These are phyloP conservation scores for Benincasa hispida DNA, from an alignment of 306 rosid genomes.

Conservation along the genomic window DNA sequence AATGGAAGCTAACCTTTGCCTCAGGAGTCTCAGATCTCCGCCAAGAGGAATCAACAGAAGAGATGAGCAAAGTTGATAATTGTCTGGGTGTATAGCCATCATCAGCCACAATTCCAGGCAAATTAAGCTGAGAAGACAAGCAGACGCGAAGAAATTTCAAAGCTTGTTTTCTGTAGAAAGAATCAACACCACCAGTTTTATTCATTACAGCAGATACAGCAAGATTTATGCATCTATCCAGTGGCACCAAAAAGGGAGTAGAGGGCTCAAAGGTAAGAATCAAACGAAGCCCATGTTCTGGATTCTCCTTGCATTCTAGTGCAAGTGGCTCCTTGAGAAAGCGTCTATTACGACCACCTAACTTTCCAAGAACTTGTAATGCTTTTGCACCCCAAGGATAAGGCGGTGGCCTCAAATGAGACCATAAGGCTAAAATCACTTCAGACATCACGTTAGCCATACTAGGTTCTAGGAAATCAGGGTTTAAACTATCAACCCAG, in stretches of 20 bases:
- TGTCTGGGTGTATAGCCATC: constrained; percentile 65
- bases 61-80: constrained; percentile 60
- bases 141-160: constrained; percentile 82
- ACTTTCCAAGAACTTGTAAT: constrained; percentile 93
- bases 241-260: constrained; percentile 93
- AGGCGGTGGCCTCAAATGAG: constrained; percentile 84
- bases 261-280: constrained; percentile 99
- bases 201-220: constrained; percentile 82
- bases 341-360: constrained; percentile 97
- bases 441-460: constrained; percentile 95
- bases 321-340: constrained; percentile 93
- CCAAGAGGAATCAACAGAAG: constrained; percentile 60
- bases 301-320: constrained; percentile 94
- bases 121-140: constrained; percentile 89
- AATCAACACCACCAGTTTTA: constrained; percentile 54
- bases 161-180: constrained; percentile 82
- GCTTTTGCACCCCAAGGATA: constrained; percentile 96
- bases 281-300: constrained; percentile 91
- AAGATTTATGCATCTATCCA: constrained; percentile 98
- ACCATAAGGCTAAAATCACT: constrained; percentile 90
- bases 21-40: constrained; percentile 63
- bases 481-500: constrained; percentile 98
- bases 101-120: constrained; percentile 72
- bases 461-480: constrained; percentile 96
- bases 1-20: constrained; percentile 46